These are phyloP conservation scores for Cercophora samala DNA, from an alignment of 495 filamentous ascomycete species.

Conservation along the genomic window DNA sequence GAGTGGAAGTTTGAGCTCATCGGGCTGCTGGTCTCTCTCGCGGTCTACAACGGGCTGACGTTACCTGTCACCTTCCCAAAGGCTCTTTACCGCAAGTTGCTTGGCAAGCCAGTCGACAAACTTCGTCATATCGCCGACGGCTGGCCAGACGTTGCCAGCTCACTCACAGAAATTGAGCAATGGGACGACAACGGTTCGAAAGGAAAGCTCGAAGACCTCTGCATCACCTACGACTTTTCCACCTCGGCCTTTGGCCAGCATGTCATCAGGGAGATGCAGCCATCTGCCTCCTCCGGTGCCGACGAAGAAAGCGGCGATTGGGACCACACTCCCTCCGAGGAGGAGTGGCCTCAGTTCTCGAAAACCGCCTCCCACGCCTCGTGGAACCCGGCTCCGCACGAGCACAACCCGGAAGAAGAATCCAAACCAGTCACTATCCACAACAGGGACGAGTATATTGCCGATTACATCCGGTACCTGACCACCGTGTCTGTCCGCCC, in stretches of 20 bases:
- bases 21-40: constrained; percentile 80
- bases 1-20: constrained; percentile 88
- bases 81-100: constrained; percentile 76
- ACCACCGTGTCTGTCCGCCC: constrained; percentile 71
- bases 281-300: constrained; percentile 3
- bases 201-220: constrained; percentile 62
- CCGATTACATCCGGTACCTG: constrained; percentile 85
- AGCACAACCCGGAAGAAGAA: constrained; percentile 43
- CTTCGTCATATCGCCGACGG: constrained; percentile 77
- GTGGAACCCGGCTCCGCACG: constrained; percentile 27
- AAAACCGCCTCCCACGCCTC: constrained; percentile 17
- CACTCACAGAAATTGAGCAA: constrained; percentile 63
- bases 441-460: constrained; percentile 74
- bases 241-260: constrained; percentile 63
- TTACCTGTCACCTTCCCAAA: constrained; percentile 84
- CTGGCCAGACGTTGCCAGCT: constrained; percentile 76
- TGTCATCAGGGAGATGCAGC: constrained; percentile 48
- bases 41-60: constrained; percentile 91
- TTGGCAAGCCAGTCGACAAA: constrained; percentile 61
- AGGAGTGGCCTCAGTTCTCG: constrained; percentile 44
- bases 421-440: constrained; percentile 65
- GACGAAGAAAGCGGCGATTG: neutral
- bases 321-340: neutral
- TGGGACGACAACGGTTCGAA: constrained; percentile 73
- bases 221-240: constrained; percentile 78